Evolutionary conservation across 192 early-diverging fungal genomes (phyloP).

Genomic region (Umbelopsis sp.): DNA sequence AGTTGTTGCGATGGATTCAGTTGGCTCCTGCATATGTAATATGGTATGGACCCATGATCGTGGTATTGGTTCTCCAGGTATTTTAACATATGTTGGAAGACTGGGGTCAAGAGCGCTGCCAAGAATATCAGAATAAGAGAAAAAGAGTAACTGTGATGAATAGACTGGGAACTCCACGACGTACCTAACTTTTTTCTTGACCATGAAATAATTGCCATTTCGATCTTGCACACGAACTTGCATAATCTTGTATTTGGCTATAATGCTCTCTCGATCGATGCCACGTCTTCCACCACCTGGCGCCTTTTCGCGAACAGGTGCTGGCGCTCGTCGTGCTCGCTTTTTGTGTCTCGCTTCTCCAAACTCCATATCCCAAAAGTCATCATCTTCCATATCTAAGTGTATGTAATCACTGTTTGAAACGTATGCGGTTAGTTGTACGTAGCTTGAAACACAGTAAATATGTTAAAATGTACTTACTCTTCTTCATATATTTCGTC

Average conservation of each 20-base stretch:
- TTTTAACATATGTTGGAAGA: slow-evolving; percentile 86
- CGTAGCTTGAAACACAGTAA: background rate
- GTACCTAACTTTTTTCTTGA: slow-evolving; percentile 81
- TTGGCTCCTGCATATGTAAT: slow-evolving; percentile 18
- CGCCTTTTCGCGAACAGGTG: slow-evolving; percentile 47
- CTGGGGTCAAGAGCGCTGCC: slow-evolving; percentile 75
- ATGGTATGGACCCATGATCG: slow-evolving; percentile 88
- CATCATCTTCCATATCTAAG: slow-evolving; percentile 64
- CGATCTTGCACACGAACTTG: slow-evolving; percentile 85
- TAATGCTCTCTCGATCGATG: slow-evolving; percentile 65
- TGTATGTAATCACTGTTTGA: slow-evolving; percentile 71
- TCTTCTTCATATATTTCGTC: slow-evolving; percentile 82
- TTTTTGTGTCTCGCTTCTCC: slow-evolving; percentile 48
- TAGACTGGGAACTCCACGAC: background rate
- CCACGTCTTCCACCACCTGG: slow-evolving; percentile 32
- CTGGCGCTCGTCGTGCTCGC: slow-evolving; percentile 37
- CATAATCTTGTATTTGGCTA: slow-evolving; percentile 85
- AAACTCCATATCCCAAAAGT: slow-evolving; percentile 78
- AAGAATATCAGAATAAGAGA: background rate
- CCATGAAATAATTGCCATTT: slow-evolving; percentile 81
- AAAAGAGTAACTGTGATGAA: background rate
- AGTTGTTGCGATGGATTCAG: background rate
- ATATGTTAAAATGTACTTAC: slow-evolving; percentile 38
- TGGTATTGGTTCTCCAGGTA: slow-evolving; percentile 83
- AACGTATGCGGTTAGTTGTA: background rate